Base-by-base conservation (phyloP, 2,329 filamentous ascomycete genomes). In the Capronia americana region DNA sequence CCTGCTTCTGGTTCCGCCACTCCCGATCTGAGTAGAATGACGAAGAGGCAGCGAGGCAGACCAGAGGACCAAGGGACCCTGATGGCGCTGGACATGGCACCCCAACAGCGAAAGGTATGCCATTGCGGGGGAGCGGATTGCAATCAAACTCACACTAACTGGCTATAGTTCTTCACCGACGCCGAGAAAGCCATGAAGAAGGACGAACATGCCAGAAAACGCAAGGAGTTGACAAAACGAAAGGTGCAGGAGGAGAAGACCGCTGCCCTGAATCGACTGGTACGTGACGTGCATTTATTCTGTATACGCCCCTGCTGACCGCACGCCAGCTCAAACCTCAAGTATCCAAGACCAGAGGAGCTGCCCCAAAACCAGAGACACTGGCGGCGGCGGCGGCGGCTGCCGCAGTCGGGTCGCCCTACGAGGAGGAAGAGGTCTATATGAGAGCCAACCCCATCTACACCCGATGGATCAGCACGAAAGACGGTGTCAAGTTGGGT, bases 161-260 rank as follows among this genome's bases (percentile, higher is more conserved):
- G 88, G 75, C 90, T 90, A 78, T 90, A 91, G 73, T 87, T 90
- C 71, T 80, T 92, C 57, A 91, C 89, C 0, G 89, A 88, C 0
- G 90, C 91, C 75, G 90, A 92, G 74, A 87, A 90, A 74, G 87
- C 87, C 55, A 90, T 91, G 86, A 85, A 90, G 57, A 83, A 90
- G 63, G 87, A 88, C 7, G 90, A 92, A 75, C 92, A 92, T 89
- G 90, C 90, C 8, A 81, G 90, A 63, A 84, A 90, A 61, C 82
- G 90, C 67, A 92, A 92, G 79, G 91, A 92, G 70, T 81, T 92
- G 34, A 90, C 87, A 65, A 90, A 92, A 78, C 91, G 91, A 79
- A 85, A 89, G n/a, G 90, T 91, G 63, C 89, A 92, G 73, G 90
- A 92, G 79, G 90, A 92, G 77, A 92, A 92, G 84, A 87, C 88